A percentile compares a stretch with the other conserved stretches of the same genome.
Evolutionary conservation across 371 early-diverging fungal genomes (phyloP).

Genomic region (Smittium culicis): DNA sequence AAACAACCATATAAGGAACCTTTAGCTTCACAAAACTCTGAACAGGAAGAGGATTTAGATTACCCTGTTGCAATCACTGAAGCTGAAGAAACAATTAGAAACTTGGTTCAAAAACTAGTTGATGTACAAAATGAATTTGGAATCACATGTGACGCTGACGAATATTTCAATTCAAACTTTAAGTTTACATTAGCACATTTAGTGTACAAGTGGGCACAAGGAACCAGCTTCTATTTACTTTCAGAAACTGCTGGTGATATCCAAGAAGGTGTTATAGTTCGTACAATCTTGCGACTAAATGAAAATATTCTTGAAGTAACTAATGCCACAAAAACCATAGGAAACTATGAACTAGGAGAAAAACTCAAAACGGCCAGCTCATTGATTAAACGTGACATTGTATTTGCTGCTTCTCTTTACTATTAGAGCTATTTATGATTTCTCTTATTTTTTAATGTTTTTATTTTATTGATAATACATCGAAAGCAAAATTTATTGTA

Average conservation of each 20-base stretch:
- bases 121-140: constrained; percentile 60
- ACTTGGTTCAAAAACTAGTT: constrained; percentile 53
- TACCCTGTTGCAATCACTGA: constrained; percentile 43
- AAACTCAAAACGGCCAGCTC: constrained; percentile 91
- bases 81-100: constrained; percentile 44
- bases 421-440: constrained; percentile 22
- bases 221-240: constrained; percentile 86
- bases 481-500: background rate
- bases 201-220: constrained; percentile 96
- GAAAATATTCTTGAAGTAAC: constrained; percentile 94
- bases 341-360: constrained; percentile 78
- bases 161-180: constrained; percentile 26
- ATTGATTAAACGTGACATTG: constrained; percentile 94
- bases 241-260: constrained; percentile 80
- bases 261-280: constrained; percentile 93
- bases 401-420: constrained; percentile 92
- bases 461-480: background rate
- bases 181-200: constrained; percentile 88
- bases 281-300: constrained; percentile 92
- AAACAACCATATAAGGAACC: constrained; percentile 19
- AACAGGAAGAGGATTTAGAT: constrained; percentile 36
- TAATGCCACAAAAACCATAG: constrained; percentile 87
- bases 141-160: constrained; percentile 34
- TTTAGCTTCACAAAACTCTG: background rate
- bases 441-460: background rate